These are phyloP conservation scores for Periconia sp. DNA, from an alignment of 2,329 filamentous ascomycete genomes.

Conservation along the genomic window DNA sequence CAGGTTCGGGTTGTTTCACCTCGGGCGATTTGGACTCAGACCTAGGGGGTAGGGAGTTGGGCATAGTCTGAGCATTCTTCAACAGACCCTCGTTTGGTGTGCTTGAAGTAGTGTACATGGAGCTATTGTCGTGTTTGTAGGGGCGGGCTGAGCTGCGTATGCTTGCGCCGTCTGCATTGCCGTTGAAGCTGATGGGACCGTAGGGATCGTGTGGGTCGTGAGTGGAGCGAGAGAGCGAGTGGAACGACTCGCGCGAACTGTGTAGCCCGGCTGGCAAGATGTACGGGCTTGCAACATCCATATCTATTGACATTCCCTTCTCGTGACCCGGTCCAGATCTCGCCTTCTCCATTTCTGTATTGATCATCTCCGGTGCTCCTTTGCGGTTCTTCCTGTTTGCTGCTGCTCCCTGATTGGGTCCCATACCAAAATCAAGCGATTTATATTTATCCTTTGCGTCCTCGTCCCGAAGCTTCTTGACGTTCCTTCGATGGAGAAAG, in stretches of 20 bases:
- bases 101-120: conserved; percentile 56
- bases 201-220: conserved; percentile 83
- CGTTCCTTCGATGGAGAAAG: conserved; percentile 77
- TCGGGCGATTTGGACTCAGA: conserved; percentile 34
- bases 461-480: conserved; percentile 71
- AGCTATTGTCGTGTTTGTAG: conserved; percentile 45
- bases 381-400: conserved; percentile 41
- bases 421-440: conserved; percentile 89
- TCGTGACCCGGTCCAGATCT: conserved; percentile 30
- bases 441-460: conserved; percentile 85
- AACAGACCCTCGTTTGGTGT: conserved; percentile 56
- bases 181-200: conserved; percentile 63
- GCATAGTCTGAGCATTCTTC: conserved; percentile 61
- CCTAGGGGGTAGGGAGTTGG: conserved; percentile 53
- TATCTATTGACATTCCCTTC: conserved; percentile 60
- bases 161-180: conserved; percentile 41
- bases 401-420: conserved; percentile 49
- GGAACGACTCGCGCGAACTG: conserved; percentile 79
- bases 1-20: conserved; percentile 38
- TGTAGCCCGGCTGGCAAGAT: conserved; percentile 84
- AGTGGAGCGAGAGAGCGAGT: conserved; percentile 78
- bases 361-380: conserved; percentile 55
- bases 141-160: conserved; percentile 33
- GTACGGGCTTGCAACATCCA: conserved; percentile 82
- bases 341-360: conserved; percentile 56